Evolutionary conservation across 148 eudicot species (phyloP), one percentile per base, ranked within the genome.

Genomic region (Selenicereus undatus): DNA sequence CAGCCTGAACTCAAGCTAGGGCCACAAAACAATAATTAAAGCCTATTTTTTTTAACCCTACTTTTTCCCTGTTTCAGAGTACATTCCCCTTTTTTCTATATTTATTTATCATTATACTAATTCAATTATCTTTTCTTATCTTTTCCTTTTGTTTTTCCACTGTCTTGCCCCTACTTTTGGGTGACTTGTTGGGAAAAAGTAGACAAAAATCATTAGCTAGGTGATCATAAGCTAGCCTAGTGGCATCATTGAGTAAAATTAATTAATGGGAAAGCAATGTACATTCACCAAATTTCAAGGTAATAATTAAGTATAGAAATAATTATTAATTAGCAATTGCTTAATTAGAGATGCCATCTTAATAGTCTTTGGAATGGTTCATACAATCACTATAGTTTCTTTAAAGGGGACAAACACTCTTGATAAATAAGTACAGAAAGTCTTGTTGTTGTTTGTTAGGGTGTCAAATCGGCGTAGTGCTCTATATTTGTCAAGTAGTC

Each of bases 111-210:
- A 24, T 20, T 48, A 4, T 62, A 39, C 43, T 39, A 39, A 39
- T 62, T 29, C 24, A 17, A 17, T 22, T 30, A 11, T 62, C 30
- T 42, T 75, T 75, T 65, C 22, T 11, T 16, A 26, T 78, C 39
- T 75, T 65, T 72, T 79, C 26, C 68, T 74, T 42, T 82, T 73
- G 26, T 48, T 74, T 56, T 66, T 74, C 56, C 77, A 75, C 54
- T 65, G 71, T 75, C 52, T 83, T 76, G 82, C 68, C 73, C 76
- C 80, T 43, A 80, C 86, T 80, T 84, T 84, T 76, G 74, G 73
- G 83, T 74, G 73, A 71, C 79, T 84, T 84, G 86, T 84, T 84
- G 80, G 83, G 77, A 27, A 51, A 84, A 84, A 84, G 77, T 43
- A 84, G 82, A 79, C 85, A 83, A 13, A 58, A 35, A 84, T 80